Percentiles rank a stretch among this genome's conserved stretches.
Conservation (phyloP, 2,329 filamentous ascomycete species). For the Alternaria sp. region DNA sequence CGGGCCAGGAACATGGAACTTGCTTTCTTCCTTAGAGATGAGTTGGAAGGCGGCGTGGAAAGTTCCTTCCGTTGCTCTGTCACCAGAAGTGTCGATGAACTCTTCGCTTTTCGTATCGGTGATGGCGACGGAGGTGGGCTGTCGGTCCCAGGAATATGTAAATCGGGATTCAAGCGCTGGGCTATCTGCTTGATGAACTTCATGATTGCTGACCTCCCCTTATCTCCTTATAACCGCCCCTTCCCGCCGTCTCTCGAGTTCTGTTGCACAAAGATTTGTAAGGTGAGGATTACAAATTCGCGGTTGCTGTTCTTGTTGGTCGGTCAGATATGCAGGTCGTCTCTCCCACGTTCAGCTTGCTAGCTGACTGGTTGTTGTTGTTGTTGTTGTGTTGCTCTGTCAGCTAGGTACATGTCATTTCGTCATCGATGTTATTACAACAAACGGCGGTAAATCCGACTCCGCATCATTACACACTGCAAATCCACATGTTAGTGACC, state of each 20-base stretch:
- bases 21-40: neutral
- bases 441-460: neutral
- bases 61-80: neutral
- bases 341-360: neutral
- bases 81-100: neutral
- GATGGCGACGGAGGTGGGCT: neutral
- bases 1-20: slow-evolving; percentile 3
- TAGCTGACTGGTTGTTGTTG: neutral
- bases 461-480: neutral
- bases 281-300: neutral
- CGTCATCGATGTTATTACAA: slow-evolving; percentile 3
- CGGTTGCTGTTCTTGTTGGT: neutral
- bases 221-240: neutral
- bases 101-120: neutral
- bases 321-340: neutral
- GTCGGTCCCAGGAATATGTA: slow-evolving; percentile 9
- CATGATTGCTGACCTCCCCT: neutral
- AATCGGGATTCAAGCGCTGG: slow-evolving; percentile 13
- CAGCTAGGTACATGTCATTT: slow-evolving; percentile 1
- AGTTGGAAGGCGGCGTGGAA: neutral
- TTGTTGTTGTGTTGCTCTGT: slow-evolving; percentile 4
- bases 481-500: neutral
- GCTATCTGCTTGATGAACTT: slow-evolving; percentile 17
- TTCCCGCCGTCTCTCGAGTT: neutral
- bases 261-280: neutral